Percentiles rank a stretch among this genome's conserved stretches.
Conservation (phyloP, 2,329 filamentous ascomycete species). For the Anisogramma anomala region DNA sequence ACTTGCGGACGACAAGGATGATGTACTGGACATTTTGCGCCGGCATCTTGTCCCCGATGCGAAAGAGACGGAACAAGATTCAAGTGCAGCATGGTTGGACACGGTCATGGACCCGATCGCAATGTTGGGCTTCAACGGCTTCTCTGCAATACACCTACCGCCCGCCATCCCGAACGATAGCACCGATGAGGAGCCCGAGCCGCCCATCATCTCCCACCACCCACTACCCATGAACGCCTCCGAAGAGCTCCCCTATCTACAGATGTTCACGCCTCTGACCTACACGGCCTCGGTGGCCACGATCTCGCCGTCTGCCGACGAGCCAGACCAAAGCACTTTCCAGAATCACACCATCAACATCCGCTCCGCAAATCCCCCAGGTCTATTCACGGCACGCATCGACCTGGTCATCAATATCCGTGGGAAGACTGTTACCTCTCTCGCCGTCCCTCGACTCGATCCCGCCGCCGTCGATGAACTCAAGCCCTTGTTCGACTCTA, state of each 20-base stretch:
- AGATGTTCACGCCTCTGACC: constrained; percentile 57
- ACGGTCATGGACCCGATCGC: constrained; percentile 39
- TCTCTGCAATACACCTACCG: background rate
- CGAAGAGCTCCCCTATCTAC: constrained; percentile 57
- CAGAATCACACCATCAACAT: constrained; percentile 48
- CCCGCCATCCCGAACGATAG: constrained; percentile 15
- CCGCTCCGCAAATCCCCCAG: constrained; percentile 31
- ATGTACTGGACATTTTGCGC: constrained; percentile 30
- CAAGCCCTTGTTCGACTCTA: constrained; percentile 36
- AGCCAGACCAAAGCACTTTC: constrained; percentile 24
- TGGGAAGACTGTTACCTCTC: constrained; percentile 36
- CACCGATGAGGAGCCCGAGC: constrained; percentile 24
- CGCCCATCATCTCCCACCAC: constrained; percentile 47
- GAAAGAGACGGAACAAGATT: constrained; percentile 19
- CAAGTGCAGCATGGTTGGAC: constrained; percentile 33
- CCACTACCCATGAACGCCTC: constrained; percentile 50
- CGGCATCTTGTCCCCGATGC: constrained; percentile 31
- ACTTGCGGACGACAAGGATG: constrained; percentile 18
- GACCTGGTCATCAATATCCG: constrained; percentile 47
- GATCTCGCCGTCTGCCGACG: constrained; percentile 24
- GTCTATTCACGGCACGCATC: constrained; percentile 46
- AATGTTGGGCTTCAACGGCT: constrained; percentile 36
- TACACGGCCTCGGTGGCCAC: constrained; percentile 44
- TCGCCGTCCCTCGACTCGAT: constrained; percentile 45
- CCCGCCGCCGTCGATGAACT: constrained; percentile 48